Base-by-base conservation (phyloP, 1,284 basidiomycete genomes). In the Inonotus obliquus region DNA sequence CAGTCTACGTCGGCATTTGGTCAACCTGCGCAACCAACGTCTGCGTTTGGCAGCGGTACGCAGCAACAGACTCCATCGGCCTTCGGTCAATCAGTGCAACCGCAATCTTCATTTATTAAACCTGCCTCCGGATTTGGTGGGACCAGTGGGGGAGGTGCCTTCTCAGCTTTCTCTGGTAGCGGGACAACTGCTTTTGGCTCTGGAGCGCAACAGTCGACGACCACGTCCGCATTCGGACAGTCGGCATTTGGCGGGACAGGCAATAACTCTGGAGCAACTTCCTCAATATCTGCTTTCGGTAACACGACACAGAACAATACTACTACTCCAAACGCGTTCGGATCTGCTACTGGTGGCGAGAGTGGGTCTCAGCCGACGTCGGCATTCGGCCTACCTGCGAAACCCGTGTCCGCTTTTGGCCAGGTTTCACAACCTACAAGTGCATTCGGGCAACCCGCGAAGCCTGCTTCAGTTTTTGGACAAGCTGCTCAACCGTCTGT, bases 281-380 rank as follows among this genome's bases (percentile, higher is more conserved):
- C 66, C 67, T 78, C 79, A 57, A 70, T 75, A 0, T 75, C 80
- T 37, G 75, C 71, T 0, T 78, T 79, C 61, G 74, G 70, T 23
- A 70, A 70, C 23, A 66, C 69, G 35, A 67, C 69, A 14, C 67
- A 70, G 54, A 44, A n/a, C 11, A 19, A 41, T 21, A 54, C 25
- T 17, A 54, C 25, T 17, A 11, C 48, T 11, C 19, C 62, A 21
- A 66, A 71, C 2, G 66, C 71, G 9, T 71, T 74, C 55, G 72
- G 73, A 11, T 38, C 38, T 56, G 48, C 47, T 59, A 23, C 52
- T 64, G 14, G 27, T 35, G 13, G 27, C n/a, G 13, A 25, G 14
- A 52, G 51, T n/a, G 25, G 27, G 25, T n/a, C 51, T 27, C 51
- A 52, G 17, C 51, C 51, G 32, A 52, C 51, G 19, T 67, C 72